Base-by-base conservation (phyloP, 2,329 filamentous ascomycete species). In the Beauveria caledonica region DNA sequence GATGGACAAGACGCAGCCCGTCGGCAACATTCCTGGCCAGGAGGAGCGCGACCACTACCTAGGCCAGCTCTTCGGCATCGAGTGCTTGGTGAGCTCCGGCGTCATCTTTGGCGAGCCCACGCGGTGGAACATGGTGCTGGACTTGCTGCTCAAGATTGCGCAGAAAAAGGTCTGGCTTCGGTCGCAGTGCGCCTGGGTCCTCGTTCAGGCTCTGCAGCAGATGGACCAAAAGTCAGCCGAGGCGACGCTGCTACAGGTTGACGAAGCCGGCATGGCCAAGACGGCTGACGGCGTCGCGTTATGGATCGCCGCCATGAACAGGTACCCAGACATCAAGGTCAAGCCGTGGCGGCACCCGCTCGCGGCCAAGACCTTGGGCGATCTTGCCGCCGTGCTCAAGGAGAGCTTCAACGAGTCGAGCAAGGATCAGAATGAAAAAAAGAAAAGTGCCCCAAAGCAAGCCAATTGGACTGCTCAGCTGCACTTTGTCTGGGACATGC, bases 221-320 rank as follows among this genome's bases (percentile, higher is more conserved):
- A 84, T 84, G 77, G 75, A 77, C 42, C 73, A 81, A 66, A 76
- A 80, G 60, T 81, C 84, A 60, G 83, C 84, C 1, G 80, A 86
- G 67, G 74, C 78, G 27, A 85, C 88, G 0, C 76, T 95, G 40
- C 75, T 84, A 62, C 81, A 80, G 44, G 70, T 96, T 9, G 78
- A 79, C 21, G 79, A 83, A 17, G 81, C 84, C 53, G 86, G 88
- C 10, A 77, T 95, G 53, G 84, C 86, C 9, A 88, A 88, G 71
- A 93, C 92, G 0, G 88, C 92, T 0, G 93, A 97, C 71, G 93
- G 92, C 7, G 85, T 97, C 23, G 91, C 90, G 0, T 84, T 97
- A 60, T 97, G 92, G 92, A 78, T 97, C 36, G 82, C 84, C 5
- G 82, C 88, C 1, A 80, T 83, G 63, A 81, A 82, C 56, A 77